Base-by-base conservation (phyloP, 768 basidiomycete species). In the Kwoniella sp. region DNA sequence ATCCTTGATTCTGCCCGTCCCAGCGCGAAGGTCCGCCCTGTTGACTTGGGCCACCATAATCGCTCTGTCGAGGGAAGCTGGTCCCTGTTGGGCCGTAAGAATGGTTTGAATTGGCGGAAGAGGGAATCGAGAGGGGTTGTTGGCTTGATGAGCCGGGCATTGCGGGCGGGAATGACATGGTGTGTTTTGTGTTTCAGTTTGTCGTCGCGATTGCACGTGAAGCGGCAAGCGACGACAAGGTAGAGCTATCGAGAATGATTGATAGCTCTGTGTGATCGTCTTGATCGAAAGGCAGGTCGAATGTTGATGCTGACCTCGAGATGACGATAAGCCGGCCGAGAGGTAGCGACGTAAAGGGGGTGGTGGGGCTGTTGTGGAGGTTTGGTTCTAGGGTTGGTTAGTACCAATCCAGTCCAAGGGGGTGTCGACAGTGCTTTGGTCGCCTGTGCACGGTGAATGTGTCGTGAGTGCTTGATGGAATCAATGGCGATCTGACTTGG, bases 71-170 rank as follows among this genome's bases (percentile, higher is more conserved):
- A 24, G 65, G 65, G 44, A 67, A 67, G 30, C 65, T 67, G 10
- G 40, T 55, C 2, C 65, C 60, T 7, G 58, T 58, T 24, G 27
- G 54, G 9, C 29, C 33, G 44, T 67, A 62, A 19, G 55, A 47
- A n/a, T 51, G 55, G 27, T 27, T 50, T 4, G 64, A 27, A 47
- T 33, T 37, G 22, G 54, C 22, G 12, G 52, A 36, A 17, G 64
- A 67, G 6, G 65, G 65, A 21, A 67, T 67, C 5, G 60, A 61
- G 29, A 67, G 19, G 19, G 65, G 65, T 48, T 67, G 65, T 22
- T 67, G 62, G n/a, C 36, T 49, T 37, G 44, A 47, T 37, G 44
- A 47, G 25, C 30, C 46, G 12, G 55, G 62, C 15, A 46, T 48
- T 15, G 37, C 17, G 3, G 49, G 46, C 26, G 62, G 55, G 46